phyloP scores from a whole-genome alignment of 148 eudicot species.

The Nepenthes mirabilis region DNA sequence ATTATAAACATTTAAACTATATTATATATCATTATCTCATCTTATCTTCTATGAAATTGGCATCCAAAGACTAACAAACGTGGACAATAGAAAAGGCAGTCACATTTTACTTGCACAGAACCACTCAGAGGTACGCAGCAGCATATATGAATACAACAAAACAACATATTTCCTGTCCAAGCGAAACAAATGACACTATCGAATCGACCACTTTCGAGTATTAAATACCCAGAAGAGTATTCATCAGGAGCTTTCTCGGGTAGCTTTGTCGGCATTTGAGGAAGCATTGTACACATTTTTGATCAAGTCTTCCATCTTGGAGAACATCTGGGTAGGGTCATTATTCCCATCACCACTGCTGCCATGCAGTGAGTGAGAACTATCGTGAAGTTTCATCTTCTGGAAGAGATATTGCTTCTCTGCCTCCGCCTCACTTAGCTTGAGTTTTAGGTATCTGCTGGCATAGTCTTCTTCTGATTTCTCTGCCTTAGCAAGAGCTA shows the following conservation, averaged over 20 bases:
- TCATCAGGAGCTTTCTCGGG: slow-evolving; percentile 14
- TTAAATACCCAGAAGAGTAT: not conserved
- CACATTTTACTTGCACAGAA: too few relatives aligned
- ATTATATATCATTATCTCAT: too few relatives aligned
- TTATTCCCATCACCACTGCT: slow-evolving; percentile 16
- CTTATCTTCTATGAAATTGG: too few relatives aligned
- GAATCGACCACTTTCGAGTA: not conserved
- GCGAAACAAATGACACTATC: not conserved
- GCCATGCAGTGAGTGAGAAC: slow-evolving; percentile 19
- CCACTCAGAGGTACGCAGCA: too few relatives aligned
- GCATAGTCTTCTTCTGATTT: slow-evolving; percentile 45
- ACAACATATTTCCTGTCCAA: too few relatives aligned
- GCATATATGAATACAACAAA: too few relatives aligned
- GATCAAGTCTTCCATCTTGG: slow-evolving; percentile 17
- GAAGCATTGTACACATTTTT: slow-evolving; percentile 20
- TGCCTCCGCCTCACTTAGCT: slow-evolving; percentile 51
- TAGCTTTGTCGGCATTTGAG: slow-evolving; percentile 17
- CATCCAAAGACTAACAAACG: too few relatives aligned
- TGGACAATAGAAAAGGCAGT: too few relatives aligned
- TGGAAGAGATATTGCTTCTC: slow-evolving; percentile 42
- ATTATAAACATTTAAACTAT: too few relatives aligned
- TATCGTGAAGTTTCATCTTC: slow-evolving; percentile 45
- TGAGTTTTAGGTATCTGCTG: slow-evolving; percentile 37
- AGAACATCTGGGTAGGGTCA: slow-evolving; percentile 18
- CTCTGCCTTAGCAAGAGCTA: slow-evolving; percentile 40